Conservation (phyloP, 306 rosid genomes). For the Purshia tridentata region DNA sequence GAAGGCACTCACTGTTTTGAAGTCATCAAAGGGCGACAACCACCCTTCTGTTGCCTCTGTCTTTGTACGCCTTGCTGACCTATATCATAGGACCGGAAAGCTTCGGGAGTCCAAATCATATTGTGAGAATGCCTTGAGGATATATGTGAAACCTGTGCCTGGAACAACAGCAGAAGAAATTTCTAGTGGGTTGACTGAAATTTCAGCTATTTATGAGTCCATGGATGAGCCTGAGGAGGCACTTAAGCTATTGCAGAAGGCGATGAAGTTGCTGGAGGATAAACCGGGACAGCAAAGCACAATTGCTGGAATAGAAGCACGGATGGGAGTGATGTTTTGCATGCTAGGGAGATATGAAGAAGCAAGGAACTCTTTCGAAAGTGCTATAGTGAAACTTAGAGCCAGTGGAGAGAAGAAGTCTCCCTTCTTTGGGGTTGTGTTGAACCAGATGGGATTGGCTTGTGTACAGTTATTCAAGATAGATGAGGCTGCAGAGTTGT, state of each 20-base stretch:
- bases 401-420: slow-evolving; percentile 95
- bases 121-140: slow-evolving; percentile 90
- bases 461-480: slow-evolving; percentile 96
- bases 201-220: slow-evolving; percentile 92
- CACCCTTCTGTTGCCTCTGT: slow-evolving; percentile 93
- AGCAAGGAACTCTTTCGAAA: slow-evolving; percentile 76
- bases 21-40: slow-evolving; percentile 85
- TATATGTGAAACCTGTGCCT: slow-evolving; percentile 90
- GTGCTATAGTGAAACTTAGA: slow-evolving; percentile 80
- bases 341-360: slow-evolving; percentile 86
- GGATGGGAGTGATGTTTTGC: slow-evolving; percentile 97
- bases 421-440: slow-evolving; percentile 93
- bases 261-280: slow-evolving; percentile 90
- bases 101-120: slow-evolving; percentile 92
- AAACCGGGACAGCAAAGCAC: slow-evolving; percentile 98
- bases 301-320: slow-evolving; percentile 92
- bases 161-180: slow-evolving; percentile 91
- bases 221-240: slow-evolving; percentile 97
- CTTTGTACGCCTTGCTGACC: slow-evolving; percentile 90
- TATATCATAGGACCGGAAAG: slow-evolving; percentile 95
- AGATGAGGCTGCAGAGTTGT: slow-evolving; percentile 92
- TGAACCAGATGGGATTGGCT: slow-evolving; percentile 99
- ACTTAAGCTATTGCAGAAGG: slow-evolving; percentile 74
- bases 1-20: slow-evolving; percentile 96
- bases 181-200: slow-evolving; percentile 85